Evolutionary conservation across 768 basidiomycete species (phyloP), one percentile per base, ranked within the genome.

Genomic region (Psilocybe azurescens): DNA sequence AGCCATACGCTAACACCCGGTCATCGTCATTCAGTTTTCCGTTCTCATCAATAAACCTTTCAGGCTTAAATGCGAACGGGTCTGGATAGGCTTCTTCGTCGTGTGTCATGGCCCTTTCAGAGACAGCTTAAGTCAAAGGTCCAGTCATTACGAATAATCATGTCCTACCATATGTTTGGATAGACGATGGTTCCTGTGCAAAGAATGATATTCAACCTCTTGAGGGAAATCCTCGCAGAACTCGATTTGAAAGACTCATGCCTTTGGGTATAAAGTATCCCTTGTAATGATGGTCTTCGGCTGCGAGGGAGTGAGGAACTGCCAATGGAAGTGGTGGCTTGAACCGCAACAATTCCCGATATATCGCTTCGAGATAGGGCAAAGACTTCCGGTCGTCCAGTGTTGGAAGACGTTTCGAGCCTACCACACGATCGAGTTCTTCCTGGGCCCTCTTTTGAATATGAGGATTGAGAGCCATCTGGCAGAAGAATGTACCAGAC

Each of bases 351-450:
- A 70, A 32, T 57, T 72, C 70, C 3, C 63, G 63, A 47, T 66
- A 62, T 16, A 72, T 33, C 0, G 71, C 69, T n/a, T 68, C 64
- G 8, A 70, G 48, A 44, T 73, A 79, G 0, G 76, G 76, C 3
- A 77, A 65, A 18, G 58, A 59, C 3, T 53, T 9, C 16, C 63
- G 63, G 55, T 78, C 76, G 1, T 61, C 61, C 32, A 72, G 68
- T 9, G 62, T 62, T 0, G 77, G 75, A 1, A 79, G 67, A 3
- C 77, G 68, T 5, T 71, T 63, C 6, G 47, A 47, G 9, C 78
- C 77, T 9, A 77, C 58, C 10, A 77, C 68, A 0, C 64, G 52
- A 57, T 79, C 77, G 13, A 80, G 62, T 59, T 79, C 76, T 2
- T 51, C 68, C 24, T 24, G 24, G 24, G 24, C 24, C 24, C 24